Evolutionary conservation across 306 rosid genomes (phyloP).

Genomic region (Vigna reflexopilosa): DNA sequence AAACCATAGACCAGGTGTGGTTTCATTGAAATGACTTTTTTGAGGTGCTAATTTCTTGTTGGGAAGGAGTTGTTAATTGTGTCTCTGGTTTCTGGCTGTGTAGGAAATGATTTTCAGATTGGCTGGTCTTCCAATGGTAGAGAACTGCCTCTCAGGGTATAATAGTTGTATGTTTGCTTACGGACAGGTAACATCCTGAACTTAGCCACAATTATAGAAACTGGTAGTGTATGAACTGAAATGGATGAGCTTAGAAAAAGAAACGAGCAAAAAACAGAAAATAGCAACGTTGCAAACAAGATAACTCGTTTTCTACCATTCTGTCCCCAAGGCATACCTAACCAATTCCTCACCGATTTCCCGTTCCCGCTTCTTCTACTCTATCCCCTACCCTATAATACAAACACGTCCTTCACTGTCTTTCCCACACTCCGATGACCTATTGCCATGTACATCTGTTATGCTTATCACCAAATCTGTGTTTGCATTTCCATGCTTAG

Average conservation of each 20-base stretch:
- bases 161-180: conserved; percentile 99
- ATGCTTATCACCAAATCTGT: not conserved
- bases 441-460: not conserved
- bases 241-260: too few species aligned
- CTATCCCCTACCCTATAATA: not conserved
- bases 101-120: conserved; percentile 93
- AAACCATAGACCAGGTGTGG: conserved; percentile 88
- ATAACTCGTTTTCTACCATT: too few species aligned
- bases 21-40: conserved; percentile 20
- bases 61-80: conserved; percentile 30
- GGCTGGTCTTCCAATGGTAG: conserved; percentile 98
- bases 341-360: not conserved
- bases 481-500: not conserved
- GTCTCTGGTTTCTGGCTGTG: conserved; percentile 35
- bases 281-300: too few species aligned
- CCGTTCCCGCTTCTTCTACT: not conserved
- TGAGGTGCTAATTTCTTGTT: not conserved
- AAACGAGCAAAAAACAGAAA: too few species aligned
- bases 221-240: too few species aligned
- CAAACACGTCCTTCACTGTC: not conserved
- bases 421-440: not conserved
- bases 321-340: not conserved
- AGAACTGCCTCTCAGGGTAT: conserved; percentile 95
- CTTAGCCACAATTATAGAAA: not conserved
- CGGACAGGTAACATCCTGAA: conserved; percentile 77